Conservation (phyloP, 768 basidiomycete genomes). For the Dacryopinax primogenitus region DNA sequence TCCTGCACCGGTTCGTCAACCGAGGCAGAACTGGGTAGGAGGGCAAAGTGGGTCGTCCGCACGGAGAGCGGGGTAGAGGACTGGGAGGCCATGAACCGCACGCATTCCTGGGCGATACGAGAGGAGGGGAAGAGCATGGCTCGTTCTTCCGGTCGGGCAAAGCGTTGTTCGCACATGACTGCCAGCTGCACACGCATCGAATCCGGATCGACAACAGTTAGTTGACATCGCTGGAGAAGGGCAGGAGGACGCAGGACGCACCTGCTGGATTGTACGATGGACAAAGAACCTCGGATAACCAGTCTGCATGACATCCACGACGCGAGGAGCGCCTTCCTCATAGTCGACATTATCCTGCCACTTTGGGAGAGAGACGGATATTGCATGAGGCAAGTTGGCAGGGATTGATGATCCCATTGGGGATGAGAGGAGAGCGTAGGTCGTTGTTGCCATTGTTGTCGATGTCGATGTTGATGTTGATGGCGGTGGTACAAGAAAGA, state of each 20-base stretch:
- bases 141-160: slow-evolving; percentile 53
- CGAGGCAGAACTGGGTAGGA: slow-evolving; percentile 6
- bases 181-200: slow-evolving; percentile 47
- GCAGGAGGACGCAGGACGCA: slow-evolving; percentile 26
- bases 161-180: slow-evolving; percentile 59
- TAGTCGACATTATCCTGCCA: slow-evolving; percentile 88
- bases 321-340: slow-evolving; percentile 74
- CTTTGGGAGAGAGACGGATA: slow-evolving; percentile 87
- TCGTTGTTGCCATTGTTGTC: not conserved
- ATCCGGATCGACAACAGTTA: not conserved
- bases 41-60: slow-evolving; percentile 12
- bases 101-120: slow-evolving; percentile 58
- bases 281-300: slow-evolving; percentile 96
- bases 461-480: not conserved
- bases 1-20: slow-evolving; percentile 12
- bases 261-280: slow-evolving; percentile 71
- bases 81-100: slow-evolving; percentile 51
- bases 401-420: slow-evolving; percentile 21
- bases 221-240: too few species aligned
- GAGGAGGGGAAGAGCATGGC: slow-evolving; percentile 72
- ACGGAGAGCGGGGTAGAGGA: slow-evolving; percentile 29
- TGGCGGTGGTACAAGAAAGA: not conserved
- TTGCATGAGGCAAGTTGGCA: slow-evolving; percentile 54
- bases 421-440: not conserved
- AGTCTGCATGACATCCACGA: slow-evolving; percentile 64